phyloP scores from a whole-genome alignment of 768 basidiomycete species.

The Hysterangium stoloniferum region DNA sequence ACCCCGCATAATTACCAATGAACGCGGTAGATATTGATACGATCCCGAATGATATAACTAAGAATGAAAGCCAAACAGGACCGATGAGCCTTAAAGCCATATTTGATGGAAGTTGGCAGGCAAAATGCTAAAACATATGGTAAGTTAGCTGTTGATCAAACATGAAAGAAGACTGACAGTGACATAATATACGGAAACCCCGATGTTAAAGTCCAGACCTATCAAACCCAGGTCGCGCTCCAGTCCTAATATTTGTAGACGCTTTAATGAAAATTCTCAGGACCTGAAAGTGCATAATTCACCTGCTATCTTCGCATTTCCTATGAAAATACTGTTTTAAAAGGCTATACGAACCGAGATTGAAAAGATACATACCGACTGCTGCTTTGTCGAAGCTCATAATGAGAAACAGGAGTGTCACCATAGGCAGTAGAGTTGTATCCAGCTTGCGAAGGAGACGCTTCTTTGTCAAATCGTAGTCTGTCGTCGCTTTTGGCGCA shows the following conservation, averaged over 20 bases:
- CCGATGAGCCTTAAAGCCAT: constrained; percentile 35
- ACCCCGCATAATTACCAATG: constrained; percentile 26
- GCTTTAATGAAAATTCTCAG: too few species aligned
- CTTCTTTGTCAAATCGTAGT: too few species aligned
- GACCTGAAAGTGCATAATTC: constrained; percentile 3
- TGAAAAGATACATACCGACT: too few species aligned
- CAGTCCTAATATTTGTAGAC: constrained; percentile 23
- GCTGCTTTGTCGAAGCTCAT: too few species aligned
- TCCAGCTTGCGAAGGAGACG: too few species aligned
- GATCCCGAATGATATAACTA: constrained; percentile 31
- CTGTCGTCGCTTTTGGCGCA: too few species aligned
- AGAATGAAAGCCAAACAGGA: constrained; percentile 30
- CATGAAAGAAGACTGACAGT: constrained; percentile 26
- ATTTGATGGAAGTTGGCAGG: constrained; percentile 35
- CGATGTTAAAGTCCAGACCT: constrained; percentile 35
- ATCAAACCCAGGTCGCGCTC: constrained; percentile 35
- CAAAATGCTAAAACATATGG: constrained; percentile 24
- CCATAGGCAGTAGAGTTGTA: too few species aligned
- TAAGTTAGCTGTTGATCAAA: neutral
- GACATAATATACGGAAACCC: constrained; percentile 34
- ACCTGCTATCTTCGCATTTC: constrained; percentile 31
- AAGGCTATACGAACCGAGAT: too few species aligned
- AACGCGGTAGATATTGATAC: constrained; percentile 34
- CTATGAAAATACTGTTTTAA: too few species aligned
- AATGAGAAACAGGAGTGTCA: too few species aligned